Evolutionary conservation across 352 stramenopile species (phyloP).

Genomic region (Pythium guiyangense): DNA sequence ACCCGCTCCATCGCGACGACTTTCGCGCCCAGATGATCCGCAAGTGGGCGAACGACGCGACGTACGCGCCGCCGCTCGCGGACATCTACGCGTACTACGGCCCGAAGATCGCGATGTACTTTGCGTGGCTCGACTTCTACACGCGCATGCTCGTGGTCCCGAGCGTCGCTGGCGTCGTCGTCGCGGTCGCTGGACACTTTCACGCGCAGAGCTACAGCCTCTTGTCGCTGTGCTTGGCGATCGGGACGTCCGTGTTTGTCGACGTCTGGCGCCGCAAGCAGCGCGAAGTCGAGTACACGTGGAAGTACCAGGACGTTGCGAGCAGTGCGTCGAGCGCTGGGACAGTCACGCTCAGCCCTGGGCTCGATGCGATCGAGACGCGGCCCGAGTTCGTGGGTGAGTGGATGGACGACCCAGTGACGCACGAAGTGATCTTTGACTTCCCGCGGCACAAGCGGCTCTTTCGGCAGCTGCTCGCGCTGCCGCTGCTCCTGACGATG

Average conservation of each 20-base stretch:
- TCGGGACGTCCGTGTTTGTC: slow-evolving; percentile 57
- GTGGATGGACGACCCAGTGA: slow-evolving; percentile 48
- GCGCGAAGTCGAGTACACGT: slow-evolving; percentile 47
- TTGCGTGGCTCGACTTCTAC: slow-evolving; percentile 84
- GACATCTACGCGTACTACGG: slow-evolving; percentile 67
- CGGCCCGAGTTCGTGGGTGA: slow-evolving; percentile 45
- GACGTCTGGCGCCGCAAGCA: slow-evolving; percentile 53
- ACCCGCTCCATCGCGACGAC: slow-evolving; percentile 57
- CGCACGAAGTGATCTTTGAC: slow-evolving; percentile 37
- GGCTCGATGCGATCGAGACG: slow-evolving; percentile 28
- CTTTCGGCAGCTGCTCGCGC: slow-evolving; percentile 38
- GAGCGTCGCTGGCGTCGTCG: slow-evolving; percentile 37
- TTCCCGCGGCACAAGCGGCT: slow-evolving; percentile 56
- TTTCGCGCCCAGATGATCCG: slow-evolving; percentile 35
- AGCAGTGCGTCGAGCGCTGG: slow-evolving; percentile 14
- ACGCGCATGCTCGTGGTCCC: slow-evolving; percentile 68
- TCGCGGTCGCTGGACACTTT: slow-evolving; percentile 43
- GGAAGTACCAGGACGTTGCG: slow-evolving; percentile 38
- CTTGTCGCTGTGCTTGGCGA: slow-evolving; percentile 40
- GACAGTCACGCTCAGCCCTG: no score
- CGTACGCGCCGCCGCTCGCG: slow-evolving; percentile 28
- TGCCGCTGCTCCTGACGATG: slow-evolving; percentile 53
- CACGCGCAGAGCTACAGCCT: slow-evolving; percentile 40
- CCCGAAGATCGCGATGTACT: slow-evolving; percentile 67
- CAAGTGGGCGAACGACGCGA: slow-evolving; percentile 32